Conservation (phyloP, 345 rosid species). For the Brassica rapa region DNA sequence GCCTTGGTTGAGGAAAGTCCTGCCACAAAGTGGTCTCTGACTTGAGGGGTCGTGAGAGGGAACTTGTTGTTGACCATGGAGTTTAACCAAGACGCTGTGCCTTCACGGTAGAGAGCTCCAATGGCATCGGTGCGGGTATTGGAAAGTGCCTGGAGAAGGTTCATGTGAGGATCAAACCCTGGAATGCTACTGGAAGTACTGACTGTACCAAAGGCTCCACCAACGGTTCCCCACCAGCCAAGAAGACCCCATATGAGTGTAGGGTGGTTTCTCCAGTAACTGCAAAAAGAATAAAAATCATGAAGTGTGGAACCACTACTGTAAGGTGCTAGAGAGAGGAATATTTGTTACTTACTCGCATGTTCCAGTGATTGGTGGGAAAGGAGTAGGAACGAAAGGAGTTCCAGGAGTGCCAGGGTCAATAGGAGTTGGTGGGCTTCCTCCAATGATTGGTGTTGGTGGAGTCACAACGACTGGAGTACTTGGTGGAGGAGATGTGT, state of each 20-base stretch:
- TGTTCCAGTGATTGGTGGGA: conserved; percentile 64
- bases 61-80: conserved; percentile 73
- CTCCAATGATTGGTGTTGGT: conserved; percentile 46
- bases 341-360: conserved; percentile 68
- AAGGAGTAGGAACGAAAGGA: conserved; percentile 60
- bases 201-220: conserved; percentile 56
- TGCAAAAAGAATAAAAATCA: conserved; percentile 31
- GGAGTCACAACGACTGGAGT: conserved; percentile 52
- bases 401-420: conserved; percentile 53
- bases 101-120: conserved; percentile 86
- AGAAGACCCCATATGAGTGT: conserved; percentile 70
- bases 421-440: conserved; percentile 55
- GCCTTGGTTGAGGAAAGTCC: conserved; percentile 66
- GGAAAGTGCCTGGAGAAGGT: conserved; percentile 82
- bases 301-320: not conserved
- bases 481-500: conserved; percentile 58
- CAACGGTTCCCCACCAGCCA: conserved; percentile 93
- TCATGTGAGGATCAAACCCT: conserved; percentile 62
- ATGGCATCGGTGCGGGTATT: conserved; percentile 64
- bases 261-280: conserved; percentile 96
- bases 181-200: conserved; percentile 44
- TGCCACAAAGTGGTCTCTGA: conserved; percentile 60
- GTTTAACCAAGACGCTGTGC: conserved; percentile 87
- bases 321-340: not conserved
- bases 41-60: conserved; percentile 75